Base-by-base conservation (phyloP, 139 green algal genomes). In the Chlorella sp. region DNA sequence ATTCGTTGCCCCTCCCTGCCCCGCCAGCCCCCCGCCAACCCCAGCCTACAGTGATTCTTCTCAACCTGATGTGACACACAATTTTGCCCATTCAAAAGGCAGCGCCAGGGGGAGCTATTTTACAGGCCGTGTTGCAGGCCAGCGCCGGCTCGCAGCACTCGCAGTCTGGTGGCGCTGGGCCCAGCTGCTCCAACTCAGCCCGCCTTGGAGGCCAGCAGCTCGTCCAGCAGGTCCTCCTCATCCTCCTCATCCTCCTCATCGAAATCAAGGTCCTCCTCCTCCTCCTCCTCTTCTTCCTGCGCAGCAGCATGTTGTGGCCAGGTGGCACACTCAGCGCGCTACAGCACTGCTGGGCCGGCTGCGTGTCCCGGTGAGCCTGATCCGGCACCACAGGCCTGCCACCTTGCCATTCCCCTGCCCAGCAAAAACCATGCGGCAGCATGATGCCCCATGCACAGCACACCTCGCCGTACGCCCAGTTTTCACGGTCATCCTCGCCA, bases 181-280 rank as follows among this genome's bases (percentile, higher is more conserved):
- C n/a, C n/a, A n/a, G n/a, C n/a, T n/a, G n/a, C n/a, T n/a, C n/a
- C n/a, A n/a, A n/a, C 68, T 84, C 47, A 64, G 32, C 41, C 64
- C 1, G 34, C 79, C 79, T 51, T 79, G 60, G 63, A 55, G 57
- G 83, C 83, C 78, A 80, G 30, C 39, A 83, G 68, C 62, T 80
- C 71, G 32, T 91, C 88, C 26, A 91, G 83, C 32, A 87, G 44
- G 4, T 85, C 83, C 5, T 88, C 79, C 0, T 89, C 83, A 12
- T 88, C 83, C 30, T n/a, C 25, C 5, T 84, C 69, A 3, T 88
- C 80, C 15, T 88, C 70, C 34, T 72, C 83, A 41, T 65, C 56
- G 30, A 83, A 74, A 21, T 86, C 87, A 21, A 89, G 26, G 20
- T 84, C 63, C 68, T 84, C 80, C n/a, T 84, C 82, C 44, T 87